These are phyloP conservation scores for Cubamyces lactineus DNA, from an alignment of 768 basidiomycete genomes.

Conservation along the genomic window DNA sequence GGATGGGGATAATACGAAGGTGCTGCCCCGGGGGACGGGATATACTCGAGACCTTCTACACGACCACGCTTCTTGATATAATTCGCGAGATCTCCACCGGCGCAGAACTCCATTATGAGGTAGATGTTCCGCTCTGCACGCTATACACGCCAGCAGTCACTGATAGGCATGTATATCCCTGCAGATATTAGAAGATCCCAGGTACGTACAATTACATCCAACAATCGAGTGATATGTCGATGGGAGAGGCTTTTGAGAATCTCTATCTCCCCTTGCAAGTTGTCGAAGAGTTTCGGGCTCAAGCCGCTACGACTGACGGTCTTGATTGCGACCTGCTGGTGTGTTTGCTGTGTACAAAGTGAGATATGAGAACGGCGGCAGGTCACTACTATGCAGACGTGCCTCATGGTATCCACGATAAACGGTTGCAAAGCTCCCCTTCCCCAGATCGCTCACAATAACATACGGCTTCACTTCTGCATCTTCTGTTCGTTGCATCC, in stretches of 20 bases:
- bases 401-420: constrained; percentile 93
- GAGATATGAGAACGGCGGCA: neutral
- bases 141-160: constrained; percentile 38
- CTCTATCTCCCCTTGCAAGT: constrained; percentile 96
- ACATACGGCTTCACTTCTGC: constrained; percentile 79
- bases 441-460: constrained; percentile 75
- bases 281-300: constrained; percentile 91
- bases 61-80: constrained; percentile 98
- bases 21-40: constrained; percentile 67
- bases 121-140: constrained; percentile 81
- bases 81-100: constrained; percentile 92
- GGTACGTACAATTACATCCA: constrained; percentile 85
- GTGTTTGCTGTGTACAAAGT: constrained; percentile 59
- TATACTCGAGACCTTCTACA: constrained; percentile 85
- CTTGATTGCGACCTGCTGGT: constrained; percentile 88
- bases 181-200: too few relatives aligned
- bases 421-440: constrained; percentile 95
- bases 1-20: constrained; percentile 92
- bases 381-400: neutral
- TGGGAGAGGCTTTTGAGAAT: constrained; percentile 94
- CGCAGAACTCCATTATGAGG: constrained; percentile 97
- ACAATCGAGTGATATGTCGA: constrained; percentile 88
- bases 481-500: constrained; percentile 47
- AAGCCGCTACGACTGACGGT: constrained; percentile 88
- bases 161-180: neutral